Evolutionary conservation across 257 asterid species (phyloP), one percentile per base, ranked within the genome.

Genomic region (Nicotiana tomentosiformis): DNA sequence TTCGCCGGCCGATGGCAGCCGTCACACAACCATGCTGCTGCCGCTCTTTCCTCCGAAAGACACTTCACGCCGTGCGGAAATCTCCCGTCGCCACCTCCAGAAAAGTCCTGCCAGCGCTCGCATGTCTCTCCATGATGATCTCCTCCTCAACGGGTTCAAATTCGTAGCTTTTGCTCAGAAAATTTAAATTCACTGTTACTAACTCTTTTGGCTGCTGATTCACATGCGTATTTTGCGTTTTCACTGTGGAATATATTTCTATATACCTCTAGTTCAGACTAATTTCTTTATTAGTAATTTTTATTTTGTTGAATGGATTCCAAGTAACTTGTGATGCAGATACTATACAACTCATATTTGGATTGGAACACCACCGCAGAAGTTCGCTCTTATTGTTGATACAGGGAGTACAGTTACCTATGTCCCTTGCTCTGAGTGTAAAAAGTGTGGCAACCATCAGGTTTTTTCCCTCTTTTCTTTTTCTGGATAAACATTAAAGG

Each of bases 291-390:
- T 64, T 26, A 66, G 43, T 30, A 5, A 14, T 30, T 29, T 30
- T 12, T 81, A 32, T 20, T 62, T 37, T 10, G 68, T 64, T 81
- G 64, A 66, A 16, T 56, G 46, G 64, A 39, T 49, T 64, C 35
- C 35, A 49, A 56, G 66, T 26, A n/a, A 66, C 39, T 65, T 46
- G 49, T 62, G 72, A 56, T 88, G 86, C 89, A 93, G 98, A 87
- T 93, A 93, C 84, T 93, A 93, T 74, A 92, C 98, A 18, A 91
- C 97, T 78, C 92, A 92, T 62, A 85, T 93, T 56, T 92, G 91
- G 98, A 93, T 93, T 87, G 98, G 98, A 78, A 90, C 95, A 37
- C 98, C 98, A 11, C 97, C 94, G 18, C 98, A 93, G 92, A 88
- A 61, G 88, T 93, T 93, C 81, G 97, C 97, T 18, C 95, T 93